phyloP scores from a whole-genome alignment of 768 basidiomycete genomes.

The Lanmaoa rubissima region DNA sequence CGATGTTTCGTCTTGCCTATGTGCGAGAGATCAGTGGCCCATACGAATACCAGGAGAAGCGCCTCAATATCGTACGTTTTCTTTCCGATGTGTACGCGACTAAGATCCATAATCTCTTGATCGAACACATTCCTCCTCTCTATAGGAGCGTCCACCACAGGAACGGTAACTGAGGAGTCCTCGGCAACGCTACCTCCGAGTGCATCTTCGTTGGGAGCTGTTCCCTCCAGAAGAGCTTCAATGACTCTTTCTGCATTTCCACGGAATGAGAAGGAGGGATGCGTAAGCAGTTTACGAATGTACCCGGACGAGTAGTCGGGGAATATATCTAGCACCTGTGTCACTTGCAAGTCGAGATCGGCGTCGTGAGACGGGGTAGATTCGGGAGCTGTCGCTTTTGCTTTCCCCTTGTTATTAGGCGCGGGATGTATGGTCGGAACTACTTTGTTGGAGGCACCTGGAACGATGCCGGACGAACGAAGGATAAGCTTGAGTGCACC shows the following conservation, averaged over 20 bases:
- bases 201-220: conserved; percentile 45
- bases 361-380: conserved; percentile 29
- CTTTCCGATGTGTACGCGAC: conserved; percentile 61
- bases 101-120: conserved; percentile 64
- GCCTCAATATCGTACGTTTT: conserved; percentile 44
- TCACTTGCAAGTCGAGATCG: conserved; percentile 55
- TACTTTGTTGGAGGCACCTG: conserved; percentile 9
- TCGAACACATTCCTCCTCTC: conserved; percentile 76
- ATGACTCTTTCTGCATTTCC: conserved; percentile 62
- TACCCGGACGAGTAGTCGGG: conserved; percentile 59
- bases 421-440: conserved; percentile 35
- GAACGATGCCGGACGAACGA: conserved; percentile 54
- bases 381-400: conserved; percentile 28
- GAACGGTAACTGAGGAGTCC: background rate
- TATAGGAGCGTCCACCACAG: conserved; percentile 21
- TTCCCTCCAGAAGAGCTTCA: conserved; percentile 73
- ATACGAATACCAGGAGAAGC: background rate
- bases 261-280: conserved; percentile 46
- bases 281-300: conserved; percentile 54
- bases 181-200: conserved; percentile 17
- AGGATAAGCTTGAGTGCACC: conserved; percentile 65
- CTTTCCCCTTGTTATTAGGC: conserved; percentile 40
- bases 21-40: conserved; percentile 2
- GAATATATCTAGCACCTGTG: conserved; percentile 75
- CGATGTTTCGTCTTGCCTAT: conserved; percentile 44